Evolutionary conservation across 225 moss, liverwort and hornwort genomes (phyloP), one percentile per base, ranked within the genome.

Genomic region (Antitrichia curtipendula): DNA sequence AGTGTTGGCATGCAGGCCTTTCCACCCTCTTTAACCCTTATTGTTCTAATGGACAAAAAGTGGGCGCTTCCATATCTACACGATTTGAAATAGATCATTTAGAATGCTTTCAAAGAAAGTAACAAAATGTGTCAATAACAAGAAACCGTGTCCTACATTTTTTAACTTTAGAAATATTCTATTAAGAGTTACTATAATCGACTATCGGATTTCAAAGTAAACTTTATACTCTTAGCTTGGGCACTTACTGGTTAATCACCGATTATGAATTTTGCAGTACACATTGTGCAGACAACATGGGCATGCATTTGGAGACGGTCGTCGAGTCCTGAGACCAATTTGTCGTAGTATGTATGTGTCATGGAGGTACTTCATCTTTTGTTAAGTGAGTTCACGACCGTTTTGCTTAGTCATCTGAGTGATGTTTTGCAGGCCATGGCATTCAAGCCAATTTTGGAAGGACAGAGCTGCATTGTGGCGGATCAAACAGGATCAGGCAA

Each of bases 401-500:
- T 57, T 80, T 49, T 70, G 58, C 45, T 79, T 68, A 86, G 61
- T 76, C 47, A 62, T 54, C 19, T 45, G 45, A 71, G 84, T 84
- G 78, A 60, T 83, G 28, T 86, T 87, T 84, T 88, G 59, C 91
- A 99, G 97, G 99, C 99, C 73, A 92, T 99, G 92, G 90, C 96
- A 81, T 99, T 95, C 89, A 95, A 95, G 88, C 90, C 97, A 57
- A 90, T 99, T 69, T 56, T 97, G 85, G 94, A 96, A 80, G 97
- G 97, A 77, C 93, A 92, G 88, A 99, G 96, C 92, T 99, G 99
- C 85, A 96, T 99, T 71, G 91, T 99, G 68, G 99, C 97, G 57
- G 99, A 99, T 89, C 99, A 99, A 90, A 93, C 99, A 64, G 99
- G 99, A 78, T 96, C 99, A 77, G 99, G 99, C 71, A 99, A 99